These are phyloP conservation scores for Rubroshorea leprosula DNA, from an alignment of 345 rosid species.

Conservation along the genomic window DNA sequence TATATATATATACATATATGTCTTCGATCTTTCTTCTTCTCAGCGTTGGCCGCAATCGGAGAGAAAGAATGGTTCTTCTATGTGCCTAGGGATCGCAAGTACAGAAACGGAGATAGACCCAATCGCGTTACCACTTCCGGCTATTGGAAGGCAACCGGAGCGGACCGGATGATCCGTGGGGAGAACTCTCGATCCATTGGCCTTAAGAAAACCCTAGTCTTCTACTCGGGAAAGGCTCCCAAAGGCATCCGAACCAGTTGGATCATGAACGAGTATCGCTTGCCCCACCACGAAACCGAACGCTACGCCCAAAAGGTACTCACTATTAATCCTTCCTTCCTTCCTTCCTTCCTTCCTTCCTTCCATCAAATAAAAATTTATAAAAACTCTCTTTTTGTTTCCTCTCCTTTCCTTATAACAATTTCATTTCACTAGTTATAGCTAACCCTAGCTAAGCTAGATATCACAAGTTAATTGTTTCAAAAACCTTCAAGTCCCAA, in stretches of 20 bases:
- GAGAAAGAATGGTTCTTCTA: constrained; percentile 99
- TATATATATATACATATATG: background rate
- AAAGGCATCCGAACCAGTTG: constrained; percentile 95
- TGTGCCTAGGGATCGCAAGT: constrained; percentile 92
- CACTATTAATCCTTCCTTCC: background rate
- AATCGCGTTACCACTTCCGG: constrained; percentile 96
- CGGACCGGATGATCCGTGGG: constrained; percentile 85
- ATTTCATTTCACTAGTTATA: too few relatives aligned
- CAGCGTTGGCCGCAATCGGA: constrained; percentile 95
- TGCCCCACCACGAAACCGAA: constrained; percentile 94
- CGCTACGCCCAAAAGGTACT: constrained; percentile 86
- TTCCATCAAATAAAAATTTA: background rate
- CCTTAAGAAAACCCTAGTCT: constrained; percentile 98
- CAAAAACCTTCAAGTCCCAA: too few relatives aligned
- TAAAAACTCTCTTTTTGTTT: too few relatives aligned
- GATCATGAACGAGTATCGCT: constrained; percentile 99
- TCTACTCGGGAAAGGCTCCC: constrained; percentile 98
- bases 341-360: background rate
- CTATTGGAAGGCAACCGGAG: constrained; percentile 99
- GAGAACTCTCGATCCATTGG: constrained; percentile 80
- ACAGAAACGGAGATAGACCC: constrained; percentile 93
- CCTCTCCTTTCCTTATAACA: too few relatives aligned
- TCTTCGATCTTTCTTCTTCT: background rate
- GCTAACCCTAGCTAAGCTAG: too few relatives aligned
- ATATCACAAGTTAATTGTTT: too few relatives aligned